phyloP scores from a whole-genome alignment of 179 eudicot genomes.

The Silene vulgaris region DNA sequence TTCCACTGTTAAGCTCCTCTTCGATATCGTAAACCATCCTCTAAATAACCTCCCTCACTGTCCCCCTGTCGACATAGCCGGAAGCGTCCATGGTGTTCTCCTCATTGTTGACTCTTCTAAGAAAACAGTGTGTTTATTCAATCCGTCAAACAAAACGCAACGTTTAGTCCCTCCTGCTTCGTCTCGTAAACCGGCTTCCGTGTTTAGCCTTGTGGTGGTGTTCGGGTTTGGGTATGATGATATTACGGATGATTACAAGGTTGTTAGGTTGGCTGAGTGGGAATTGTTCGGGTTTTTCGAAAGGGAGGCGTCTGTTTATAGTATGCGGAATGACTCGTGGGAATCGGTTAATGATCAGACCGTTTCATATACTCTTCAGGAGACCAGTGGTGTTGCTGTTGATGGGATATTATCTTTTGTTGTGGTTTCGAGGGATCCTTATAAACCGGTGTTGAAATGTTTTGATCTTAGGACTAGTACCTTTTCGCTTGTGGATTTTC shows the following conservation, averaged over 20 bases:
- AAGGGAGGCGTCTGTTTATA: neutral
- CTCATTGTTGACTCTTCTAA: neutral
- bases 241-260: neutral
- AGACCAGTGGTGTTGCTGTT: neutral
- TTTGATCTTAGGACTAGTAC: conserved; percentile 5
- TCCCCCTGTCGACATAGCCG: neutral
- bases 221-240: conserved; percentile 15
- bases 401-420: neutral
- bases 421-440: neutral
- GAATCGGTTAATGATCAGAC: neutral
- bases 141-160: conserved; percentile 2
- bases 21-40: no score
- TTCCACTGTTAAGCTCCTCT: no score
- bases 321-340: neutral
- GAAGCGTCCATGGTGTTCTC: neutral
- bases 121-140: neutral
- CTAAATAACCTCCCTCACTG: no score
- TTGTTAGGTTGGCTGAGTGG: neutral
- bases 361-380: neutral
- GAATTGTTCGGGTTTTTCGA: no score
- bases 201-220: no score
- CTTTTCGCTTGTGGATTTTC: neutral
- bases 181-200: no score
- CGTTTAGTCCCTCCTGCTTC: neutral
- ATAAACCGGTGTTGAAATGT: neutral